Evolutionary conservation across 2,329 filamentous ascomycete genomes (phyloP), one percentile per base, ranked within the genome.

Genomic region (Aspergillus jensenii): DNA sequence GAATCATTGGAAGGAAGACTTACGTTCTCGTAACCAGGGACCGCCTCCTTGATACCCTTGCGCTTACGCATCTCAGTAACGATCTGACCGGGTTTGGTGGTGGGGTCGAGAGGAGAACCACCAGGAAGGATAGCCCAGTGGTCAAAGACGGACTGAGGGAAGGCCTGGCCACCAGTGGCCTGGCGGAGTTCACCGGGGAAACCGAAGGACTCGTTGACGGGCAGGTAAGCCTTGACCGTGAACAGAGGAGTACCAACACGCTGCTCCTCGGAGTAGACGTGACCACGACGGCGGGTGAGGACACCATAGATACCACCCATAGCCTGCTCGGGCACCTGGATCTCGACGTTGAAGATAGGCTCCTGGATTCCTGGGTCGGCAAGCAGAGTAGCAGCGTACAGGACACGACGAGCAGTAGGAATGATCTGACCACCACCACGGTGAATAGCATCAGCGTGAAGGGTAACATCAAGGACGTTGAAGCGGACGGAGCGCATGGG

Each of bases 241-340:
- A 98, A 99, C 64, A 99, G 90, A 81, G 95, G 95, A 79, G 95
- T 99, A 82, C 95, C 95, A 65, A 93, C 90, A 76, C 95, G 91
- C 86, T 99, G 95, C 85, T 96, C 90, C 85, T 99, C 95, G 78
- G 85, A 84, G 87, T 98, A 97, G 82, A 99, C 95, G 88, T 98
- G 93, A 87, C 95, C 95, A 90, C 95, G 89, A 81, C 93, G 86
- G 76, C 93, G 90, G 82, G 93, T 97, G 73, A 99, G 90, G 77
- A 97, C 93, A 89, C 93, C 90, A 83, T 99, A 99, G 81, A 99
- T 96, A 87, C 95, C 95, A 87, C 95, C 95, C 95, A 99, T 98
- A 78, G 95, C 93, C 76, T 88, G 84, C 87, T 99, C 95, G 74
- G 93, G 93, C 65, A 99, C 95, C 85, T 97, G 93, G 81, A 99